Evolutionary conservation across 1,139 yeast species (phyloP).

Genomic region (Spathaspora sp.): DNA sequence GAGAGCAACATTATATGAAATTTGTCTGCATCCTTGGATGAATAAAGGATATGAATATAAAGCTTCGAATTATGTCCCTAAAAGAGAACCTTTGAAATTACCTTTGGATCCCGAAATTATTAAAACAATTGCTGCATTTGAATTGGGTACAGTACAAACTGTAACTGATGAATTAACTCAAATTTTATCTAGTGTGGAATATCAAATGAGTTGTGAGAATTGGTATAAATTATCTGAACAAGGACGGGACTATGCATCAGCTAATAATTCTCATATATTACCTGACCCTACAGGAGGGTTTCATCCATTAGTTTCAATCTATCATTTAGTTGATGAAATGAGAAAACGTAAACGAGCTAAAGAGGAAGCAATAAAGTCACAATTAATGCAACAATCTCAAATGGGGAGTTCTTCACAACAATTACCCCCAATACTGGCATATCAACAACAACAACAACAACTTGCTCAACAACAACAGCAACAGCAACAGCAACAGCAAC

Average conservation of each 20-base stretch:
- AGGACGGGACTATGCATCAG: slow-evolving; percentile 44
- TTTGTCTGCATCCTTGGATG: slow-evolving; percentile 94
- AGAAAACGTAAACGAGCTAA: slow-evolving; percentile 64
- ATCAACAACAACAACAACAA: slow-evolving; percentile 6
- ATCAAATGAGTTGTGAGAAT: slow-evolving; percentile 60
- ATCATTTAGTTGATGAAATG: slow-evolving; percentile 85
- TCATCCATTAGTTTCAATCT: slow-evolving; percentile 86
- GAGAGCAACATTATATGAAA: slow-evolving; percentile 79
- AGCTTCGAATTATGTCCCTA: slow-evolving; percentile 72
- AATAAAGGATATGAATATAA: slow-evolving; percentile 78
- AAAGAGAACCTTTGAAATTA: slow-evolving; percentile 66
- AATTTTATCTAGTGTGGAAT: slow-evolving; percentile 66
- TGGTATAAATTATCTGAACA: slow-evolving; percentile 57
- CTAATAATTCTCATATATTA: slow-evolving; percentile 38
- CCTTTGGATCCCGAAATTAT: slow-evolving; percentile 75
- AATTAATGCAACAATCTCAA: slow-evolving; percentile 22
- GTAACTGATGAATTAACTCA: slow-evolving; percentile 56
- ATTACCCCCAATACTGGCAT: slow-evolving; percentile 9
- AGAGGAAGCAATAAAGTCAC: slow-evolving; percentile 40
- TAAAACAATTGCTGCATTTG: slow-evolving; percentile 74
- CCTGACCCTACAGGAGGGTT: slow-evolving; percentile 87
- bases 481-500: slow-evolving; percentile 10
- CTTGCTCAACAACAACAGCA: slow-evolving; percentile 7
- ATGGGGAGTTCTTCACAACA: slow-evolving; percentile 4
- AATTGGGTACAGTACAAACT: slow-evolving; percentile 68